Evolutionary conservation across 768 basidiomycete genomes (phyloP).

Genomic region (Paxillus rubicundulus): DNA sequence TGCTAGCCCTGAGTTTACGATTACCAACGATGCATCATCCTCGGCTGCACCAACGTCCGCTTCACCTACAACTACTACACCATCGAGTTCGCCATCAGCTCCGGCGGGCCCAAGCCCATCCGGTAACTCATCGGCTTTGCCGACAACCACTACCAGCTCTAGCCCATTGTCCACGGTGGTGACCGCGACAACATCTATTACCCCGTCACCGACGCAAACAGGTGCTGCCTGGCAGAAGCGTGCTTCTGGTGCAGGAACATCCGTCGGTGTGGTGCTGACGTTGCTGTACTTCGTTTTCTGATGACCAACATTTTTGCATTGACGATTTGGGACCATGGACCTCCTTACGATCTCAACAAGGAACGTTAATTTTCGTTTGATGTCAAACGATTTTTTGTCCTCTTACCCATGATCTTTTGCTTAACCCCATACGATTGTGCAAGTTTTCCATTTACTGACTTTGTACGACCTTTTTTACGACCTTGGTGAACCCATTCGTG

Average conservation of each 20-base stretch:
- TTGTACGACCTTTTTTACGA: constrained; percentile 22
- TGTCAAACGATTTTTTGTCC: constrained; percentile 9
- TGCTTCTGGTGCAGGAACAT: constrained; percentile 10
- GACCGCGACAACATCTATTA: not conserved
- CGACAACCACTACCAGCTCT: not conserved
- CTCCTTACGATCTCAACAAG: constrained; percentile 2
- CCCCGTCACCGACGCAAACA: constrained; percentile 15
- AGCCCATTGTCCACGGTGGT: constrained; percentile 6
- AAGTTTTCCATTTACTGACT: not conserved
- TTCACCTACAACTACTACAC: constrained; percentile 6
- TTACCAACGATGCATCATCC: constrained; percentile 57
- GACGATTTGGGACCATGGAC: constrained; percentile 10
- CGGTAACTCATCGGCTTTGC: not conserved
- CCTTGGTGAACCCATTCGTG: constrained; percentile 8
- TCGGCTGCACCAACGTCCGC: constrained; percentile 34
- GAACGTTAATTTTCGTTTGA: constrained; percentile 9
- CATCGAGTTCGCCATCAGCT: constrained; percentile 5
- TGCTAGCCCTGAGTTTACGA: constrained; percentile 39
- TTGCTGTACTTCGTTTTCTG: constrained; percentile 18
- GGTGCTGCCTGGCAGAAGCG: constrained; percentile 27
- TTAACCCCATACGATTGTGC: not conserved
- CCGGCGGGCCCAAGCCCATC: constrained; percentile 1
- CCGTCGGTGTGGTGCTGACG: constrained; percentile 16
- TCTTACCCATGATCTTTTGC: constrained; percentile 17
- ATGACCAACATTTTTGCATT: constrained; percentile 12